A percentile compares a stretch with the other conserved stretches of the same genome.
Conservation (phyloP, 768 basidiomycete genomes). For the Pilatotrama ljubarskyi region DNA sequence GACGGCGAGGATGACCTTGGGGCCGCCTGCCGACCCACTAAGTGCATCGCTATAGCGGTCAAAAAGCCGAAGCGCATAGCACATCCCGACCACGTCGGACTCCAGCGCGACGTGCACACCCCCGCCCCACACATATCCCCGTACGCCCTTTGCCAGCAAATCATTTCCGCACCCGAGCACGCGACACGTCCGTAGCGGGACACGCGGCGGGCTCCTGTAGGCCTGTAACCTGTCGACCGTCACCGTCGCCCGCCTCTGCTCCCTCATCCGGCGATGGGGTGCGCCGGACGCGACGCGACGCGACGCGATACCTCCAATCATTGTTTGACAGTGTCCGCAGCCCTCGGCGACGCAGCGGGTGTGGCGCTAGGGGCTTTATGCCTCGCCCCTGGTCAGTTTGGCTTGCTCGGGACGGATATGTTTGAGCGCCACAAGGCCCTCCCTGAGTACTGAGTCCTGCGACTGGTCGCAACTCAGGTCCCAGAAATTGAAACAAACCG, state of each 20-base stretch:
- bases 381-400: background rate
- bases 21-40: background rate
- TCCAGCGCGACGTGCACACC: too few species aligned
- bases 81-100: too few species aligned
- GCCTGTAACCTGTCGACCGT: background rate
- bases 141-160: too few species aligned
- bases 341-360: background rate
- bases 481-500: too few species aligned
- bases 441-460: background rate
- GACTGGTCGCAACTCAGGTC: background rate
- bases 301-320: background rate
- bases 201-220: background rate
- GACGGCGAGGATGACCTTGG: background rate
- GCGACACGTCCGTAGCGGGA: too few species aligned
- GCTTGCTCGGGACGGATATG: background rate
- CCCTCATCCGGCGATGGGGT: background rate
- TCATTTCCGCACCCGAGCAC: too few species aligned
- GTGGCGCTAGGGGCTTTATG: background rate
- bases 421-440: background rate
- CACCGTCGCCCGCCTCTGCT: background rate
- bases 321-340: background rate
- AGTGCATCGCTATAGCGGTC: background rate
- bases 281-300: background rate
- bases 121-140: too few species aligned
- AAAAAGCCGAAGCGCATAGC: too few species aligned